Conservation (phyloP, 2,329 filamentous ascomycete species). For the Microcyclosporella mali region DNA sequence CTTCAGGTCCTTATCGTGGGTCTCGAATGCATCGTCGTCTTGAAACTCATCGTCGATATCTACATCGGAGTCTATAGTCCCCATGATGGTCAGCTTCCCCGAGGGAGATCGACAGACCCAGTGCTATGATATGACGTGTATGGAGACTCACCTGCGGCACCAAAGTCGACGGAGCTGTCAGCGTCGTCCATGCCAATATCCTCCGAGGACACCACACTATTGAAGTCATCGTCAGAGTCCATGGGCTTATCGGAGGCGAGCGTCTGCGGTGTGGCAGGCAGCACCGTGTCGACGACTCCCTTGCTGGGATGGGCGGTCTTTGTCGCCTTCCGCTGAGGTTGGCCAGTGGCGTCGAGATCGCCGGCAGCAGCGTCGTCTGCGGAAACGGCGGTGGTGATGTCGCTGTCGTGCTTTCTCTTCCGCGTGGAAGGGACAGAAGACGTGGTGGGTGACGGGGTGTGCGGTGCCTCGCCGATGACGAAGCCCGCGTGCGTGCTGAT, state of each 20-base stretch:
- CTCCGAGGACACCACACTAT: constrained; percentile 73
- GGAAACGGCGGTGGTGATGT: constrained; percentile 16
- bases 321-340: constrained; percentile 27
- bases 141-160: constrained; percentile 34
- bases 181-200: constrained; percentile 53
- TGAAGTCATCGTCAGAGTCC: constrained; percentile 94
- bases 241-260: constrained; percentile 52
- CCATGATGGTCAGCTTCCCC: constrained; percentile 9
- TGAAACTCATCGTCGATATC: constrained; percentile 53
- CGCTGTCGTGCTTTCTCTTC: constrained; percentile 32
- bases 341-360: constrained; percentile 30
- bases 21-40: constrained; percentile 52
- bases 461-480: constrained; percentile 5
- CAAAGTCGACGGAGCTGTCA: constrained; percentile 57
- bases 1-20: constrained; percentile 65
- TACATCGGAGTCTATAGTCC: constrained; percentile 42
- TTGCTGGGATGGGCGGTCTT: constrained; percentile 32
- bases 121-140: not conserved
- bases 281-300: constrained; percentile 33
- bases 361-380: constrained; percentile 22
- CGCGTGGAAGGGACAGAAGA: constrained; percentile 24
- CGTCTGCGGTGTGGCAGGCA: constrained; percentile 46
- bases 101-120: not conserved
- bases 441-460: constrained; percentile 19
- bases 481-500: not conserved